A percentile compares a stretch with the other conserved stretches of the same genome.
Evolutionary conservation across 495 filamentous ascomycete species (phyloP).

Genomic region (Podospora pseudoanserina): DNA sequence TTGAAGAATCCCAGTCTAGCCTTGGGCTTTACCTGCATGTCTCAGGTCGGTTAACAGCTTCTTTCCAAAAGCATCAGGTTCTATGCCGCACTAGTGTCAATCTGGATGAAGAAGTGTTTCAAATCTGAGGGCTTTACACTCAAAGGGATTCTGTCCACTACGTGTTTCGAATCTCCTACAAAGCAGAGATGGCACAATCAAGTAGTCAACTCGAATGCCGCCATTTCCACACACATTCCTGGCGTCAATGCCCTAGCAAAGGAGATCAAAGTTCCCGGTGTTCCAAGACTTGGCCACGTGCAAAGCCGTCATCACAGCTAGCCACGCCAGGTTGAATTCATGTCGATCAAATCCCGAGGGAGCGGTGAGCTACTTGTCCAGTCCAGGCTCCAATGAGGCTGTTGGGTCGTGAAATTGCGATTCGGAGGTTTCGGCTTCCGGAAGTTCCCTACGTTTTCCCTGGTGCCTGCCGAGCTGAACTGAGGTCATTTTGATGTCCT

Average conservation of each 20-base stretch:
- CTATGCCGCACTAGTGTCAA: not conserved
- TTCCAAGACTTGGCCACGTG: slow-evolving; percentile 10
- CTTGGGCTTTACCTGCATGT: slow-evolving; percentile 11
- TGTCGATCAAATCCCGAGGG: not conserved
- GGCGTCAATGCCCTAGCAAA: not conserved
- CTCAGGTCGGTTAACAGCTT: slow-evolving; percentile 13
- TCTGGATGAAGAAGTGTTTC: not conserved
- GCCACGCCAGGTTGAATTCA: not conserved
- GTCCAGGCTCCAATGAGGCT: not conserved
- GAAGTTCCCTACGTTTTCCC: not conserved
- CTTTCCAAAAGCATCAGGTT: not conserved
- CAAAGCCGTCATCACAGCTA: not conserved
- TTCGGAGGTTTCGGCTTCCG: not conserved
- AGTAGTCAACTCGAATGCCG: not conserved
- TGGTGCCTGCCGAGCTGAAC: not conserved
- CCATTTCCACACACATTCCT: not conserved
- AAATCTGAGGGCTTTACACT: not conserved
- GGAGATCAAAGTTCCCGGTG: not conserved
- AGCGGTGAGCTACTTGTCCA: slow-evolving; percentile 2
- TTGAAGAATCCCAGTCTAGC: not conserved
- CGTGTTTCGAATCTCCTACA: not conserved
- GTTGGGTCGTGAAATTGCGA: not conserved
- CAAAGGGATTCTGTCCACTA: not conserved
- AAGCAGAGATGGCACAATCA: not conserved
- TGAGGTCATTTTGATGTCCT: not conserved